Evolutionary conservation across 257 asterid genomes (phyloP), one percentile per base, ranked within the genome.

Genomic region (Solanum pinnatisectum): DNA sequence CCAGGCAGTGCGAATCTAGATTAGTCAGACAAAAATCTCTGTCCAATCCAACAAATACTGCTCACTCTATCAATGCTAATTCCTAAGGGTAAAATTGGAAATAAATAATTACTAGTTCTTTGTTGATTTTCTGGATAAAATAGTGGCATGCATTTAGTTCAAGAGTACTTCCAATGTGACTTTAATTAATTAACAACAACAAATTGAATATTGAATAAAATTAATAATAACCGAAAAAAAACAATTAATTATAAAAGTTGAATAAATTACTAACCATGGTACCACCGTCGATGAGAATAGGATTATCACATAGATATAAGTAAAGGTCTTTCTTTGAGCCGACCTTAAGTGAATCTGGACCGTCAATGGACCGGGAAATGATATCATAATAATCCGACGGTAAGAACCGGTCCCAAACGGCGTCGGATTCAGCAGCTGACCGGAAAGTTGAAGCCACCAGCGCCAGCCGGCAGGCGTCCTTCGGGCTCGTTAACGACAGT

Each of bases 381-480:
- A 95, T 89, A 35, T 94, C 93, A 15, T 87, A 90, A 73, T 93
- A 94, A 87, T 96, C 98, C 36, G 94, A 35, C 46, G 98, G 98
- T 90, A 96, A 70, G 88, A 96, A 96, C 32, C 95, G 92, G 36
- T 83, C 94, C 99, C 98, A 96, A 22, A 95, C 98, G 88, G 91
- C 89, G 91, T 95, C 99, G 84, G 98, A 96, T 56, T 90, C 85
- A 6, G 99, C 93, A 9, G 97, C 98, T 27, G 96, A 91, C 33
- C 94, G 94, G 91, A 95, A 95, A 12, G 90, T 85, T 46, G 98
- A 88, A 30, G 90, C 92, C 18, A 96, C 98, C 81, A 76, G 56
- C 23, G 96, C 91, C 5, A 95, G 90, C 88, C 98, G 93, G 90
- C 98, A 93, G 3, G 93, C 98, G 46, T 96, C 98, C 90, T 88